Evolutionary conservation across 495 filamentous ascomycete genomes (phyloP).

Genomic region (Penicillium bialowiezense): DNA sequence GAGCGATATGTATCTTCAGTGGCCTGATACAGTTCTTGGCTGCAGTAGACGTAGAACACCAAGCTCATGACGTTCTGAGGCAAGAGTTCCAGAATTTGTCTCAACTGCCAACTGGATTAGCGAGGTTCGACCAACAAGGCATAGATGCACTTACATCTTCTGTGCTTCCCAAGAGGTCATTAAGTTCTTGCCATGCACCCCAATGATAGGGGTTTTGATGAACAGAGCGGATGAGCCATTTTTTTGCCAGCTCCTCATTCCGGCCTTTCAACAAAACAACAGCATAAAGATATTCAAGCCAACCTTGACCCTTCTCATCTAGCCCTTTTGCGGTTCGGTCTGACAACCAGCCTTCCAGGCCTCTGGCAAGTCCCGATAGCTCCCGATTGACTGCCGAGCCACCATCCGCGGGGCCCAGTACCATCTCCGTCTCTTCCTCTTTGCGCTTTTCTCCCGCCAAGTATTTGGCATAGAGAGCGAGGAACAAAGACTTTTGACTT

Average conservation of each 20-base stretch:
- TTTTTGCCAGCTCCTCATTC: conserved; percentile 77
- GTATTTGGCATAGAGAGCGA: conserved; percentile 88
- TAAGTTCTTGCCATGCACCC: conserved; percentile 92
- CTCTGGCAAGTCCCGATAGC: conserved; percentile 67
- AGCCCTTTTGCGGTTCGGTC: conserved; percentile 56
- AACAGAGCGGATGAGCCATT: conserved; percentile 80
- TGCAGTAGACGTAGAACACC: conserved; percentile 88
- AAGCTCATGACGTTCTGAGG: conserved; percentile 90
- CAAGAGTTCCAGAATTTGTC: conserved; percentile 57
- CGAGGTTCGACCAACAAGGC: background rate
- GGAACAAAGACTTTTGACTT: conserved; percentile 89
- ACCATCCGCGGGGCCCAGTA: conserved; percentile 87
- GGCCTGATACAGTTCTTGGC: conserved; percentile 87
- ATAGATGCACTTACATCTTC: conserved; percentile 66
- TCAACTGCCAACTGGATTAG: conserved; percentile 43
- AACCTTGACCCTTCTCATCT: conserved; percentile 73
- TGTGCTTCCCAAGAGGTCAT: conserved; percentile 67
- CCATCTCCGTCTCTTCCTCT: conserved; percentile 96
- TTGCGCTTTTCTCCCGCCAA: conserved; percentile 93
- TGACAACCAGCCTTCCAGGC: conserved; percentile 73
- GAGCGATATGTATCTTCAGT: conserved; percentile 63
- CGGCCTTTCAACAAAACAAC: conserved; percentile 87
- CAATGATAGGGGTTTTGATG: conserved; percentile 89
- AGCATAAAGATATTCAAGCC: conserved; percentile 95
- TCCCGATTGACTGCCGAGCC: conserved; percentile 82